Evolutionary conservation across 2,329 filamentous ascomycete species (phyloP).

Genomic region (Berkeleyomyces basicola): DNA sequence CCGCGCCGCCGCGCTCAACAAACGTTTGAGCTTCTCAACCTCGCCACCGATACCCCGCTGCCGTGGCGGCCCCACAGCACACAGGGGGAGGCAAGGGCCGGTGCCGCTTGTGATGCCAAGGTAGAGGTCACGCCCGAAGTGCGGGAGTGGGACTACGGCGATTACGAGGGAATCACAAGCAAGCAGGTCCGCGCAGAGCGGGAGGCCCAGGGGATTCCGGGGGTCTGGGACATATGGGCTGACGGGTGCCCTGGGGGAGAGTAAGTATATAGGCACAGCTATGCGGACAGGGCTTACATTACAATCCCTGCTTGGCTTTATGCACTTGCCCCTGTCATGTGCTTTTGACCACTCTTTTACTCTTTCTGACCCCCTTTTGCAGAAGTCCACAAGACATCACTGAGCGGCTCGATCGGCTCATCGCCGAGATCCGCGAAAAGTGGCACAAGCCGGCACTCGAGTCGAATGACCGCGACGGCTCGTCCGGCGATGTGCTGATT

Average conservation of each 20-base stretch:
- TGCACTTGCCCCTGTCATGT: neutral
- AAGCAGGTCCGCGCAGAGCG: constrained; percentile 46
- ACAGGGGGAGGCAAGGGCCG: constrained; percentile 20
- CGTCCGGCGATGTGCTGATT: constrained; percentile 31
- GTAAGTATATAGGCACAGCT: constrained; percentile 29
- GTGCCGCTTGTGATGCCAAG: constrained; percentile 37
- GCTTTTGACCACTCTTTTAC: neutral
- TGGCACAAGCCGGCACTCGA: constrained; percentile 48
- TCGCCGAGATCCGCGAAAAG: constrained; percentile 52
- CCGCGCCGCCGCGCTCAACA: constrained; percentile 69
- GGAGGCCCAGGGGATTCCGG: constrained; percentile 37
- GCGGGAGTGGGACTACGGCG: constrained; percentile 75
- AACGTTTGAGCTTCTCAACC: constrained; percentile 74
- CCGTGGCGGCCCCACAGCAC: constrained; percentile 48
- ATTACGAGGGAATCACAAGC: constrained; percentile 69
- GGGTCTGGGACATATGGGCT: constrained; percentile 71
- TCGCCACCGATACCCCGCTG: constrained; percentile 50
- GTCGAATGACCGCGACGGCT: constrained; percentile 21
- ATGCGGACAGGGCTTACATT: neutral
- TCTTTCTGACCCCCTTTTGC: neutral
- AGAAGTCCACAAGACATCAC: constrained; percentile 59
- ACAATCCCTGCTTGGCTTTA: neutral
- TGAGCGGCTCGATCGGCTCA: constrained; percentile 55
- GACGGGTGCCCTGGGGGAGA: constrained; percentile 78
- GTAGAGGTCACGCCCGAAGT: constrained; percentile 56